phyloP scores from a whole-genome alignment of 225 moss, liverwort and hornwort species.

The Marchantia polymorpha region DNA sequence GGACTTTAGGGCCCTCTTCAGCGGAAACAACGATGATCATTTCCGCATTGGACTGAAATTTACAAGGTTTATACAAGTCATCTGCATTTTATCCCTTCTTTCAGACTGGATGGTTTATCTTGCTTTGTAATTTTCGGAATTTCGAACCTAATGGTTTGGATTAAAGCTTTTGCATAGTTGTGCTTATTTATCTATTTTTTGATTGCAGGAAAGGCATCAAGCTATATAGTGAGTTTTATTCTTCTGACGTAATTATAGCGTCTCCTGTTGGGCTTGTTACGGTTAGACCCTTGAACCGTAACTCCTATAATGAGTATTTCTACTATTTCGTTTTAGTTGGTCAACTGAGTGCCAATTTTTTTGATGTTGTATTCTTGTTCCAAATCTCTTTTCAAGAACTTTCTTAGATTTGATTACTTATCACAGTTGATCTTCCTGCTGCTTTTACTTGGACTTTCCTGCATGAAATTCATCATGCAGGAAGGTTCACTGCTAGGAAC shows the following conservation, averaged over 20 bases:
- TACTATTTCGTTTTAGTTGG: not conserved
- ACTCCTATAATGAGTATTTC: not conserved
- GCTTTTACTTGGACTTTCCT: too few species aligned
- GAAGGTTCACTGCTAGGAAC: too few species aligned
- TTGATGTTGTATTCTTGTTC: too few species aligned
- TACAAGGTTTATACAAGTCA: slow-evolving; percentile 61
- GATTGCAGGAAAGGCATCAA: slow-evolving; percentile 78
- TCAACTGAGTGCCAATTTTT: not conserved
- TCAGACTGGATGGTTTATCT: not conserved
- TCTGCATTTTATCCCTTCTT: not conserved
- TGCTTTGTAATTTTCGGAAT: not conserved
- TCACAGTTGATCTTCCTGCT: not conserved
- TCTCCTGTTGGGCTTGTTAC: slow-evolving; percentile 90
- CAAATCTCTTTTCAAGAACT: too few species aligned
- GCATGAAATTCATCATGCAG: too few species aligned
- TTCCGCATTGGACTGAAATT: slow-evolving; percentile 90
- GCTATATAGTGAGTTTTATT: slow-evolving; percentile 88
- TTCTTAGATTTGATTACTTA: not conserved
- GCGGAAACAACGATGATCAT: slow-evolving; percentile 92
- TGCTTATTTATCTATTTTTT: not conserved
- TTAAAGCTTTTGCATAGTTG: not conserved
- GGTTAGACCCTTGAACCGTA: slow-evolving; percentile 32
- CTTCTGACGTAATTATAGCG: slow-evolving; percentile 80
- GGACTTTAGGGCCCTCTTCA: slow-evolving; percentile 80
- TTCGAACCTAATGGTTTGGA: not conserved